Conservation (phyloP, 176 grass and related monocot species). For the Rhynchospora pubera region DNA sequence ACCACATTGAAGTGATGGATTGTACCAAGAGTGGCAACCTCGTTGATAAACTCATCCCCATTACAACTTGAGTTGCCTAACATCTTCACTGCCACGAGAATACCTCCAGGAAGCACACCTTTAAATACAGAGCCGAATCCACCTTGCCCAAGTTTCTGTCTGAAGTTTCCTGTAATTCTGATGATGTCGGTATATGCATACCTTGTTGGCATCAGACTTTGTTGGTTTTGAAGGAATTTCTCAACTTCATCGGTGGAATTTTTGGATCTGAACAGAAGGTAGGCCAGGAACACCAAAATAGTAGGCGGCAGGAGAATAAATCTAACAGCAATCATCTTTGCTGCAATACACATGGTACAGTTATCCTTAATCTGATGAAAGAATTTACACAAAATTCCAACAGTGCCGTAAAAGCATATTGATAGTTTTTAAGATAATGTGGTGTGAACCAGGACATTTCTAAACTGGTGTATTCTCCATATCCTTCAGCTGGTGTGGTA, state of each 20-base stretch:
- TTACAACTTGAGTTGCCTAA: constrained; percentile 21
- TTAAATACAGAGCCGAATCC: constrained; percentile 41
- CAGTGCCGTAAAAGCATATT: background rate
- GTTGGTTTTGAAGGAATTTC: constrained; percentile 32
- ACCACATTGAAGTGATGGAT: constrained; percentile 50
- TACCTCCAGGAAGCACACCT: background rate
- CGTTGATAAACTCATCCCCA: constrained; percentile 41
- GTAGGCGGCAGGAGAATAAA: background rate
- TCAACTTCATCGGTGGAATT: constrained; percentile 11
- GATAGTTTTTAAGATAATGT: background rate
- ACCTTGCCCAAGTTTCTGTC: constrained; percentile 44
- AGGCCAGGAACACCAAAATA: constrained; percentile 4
- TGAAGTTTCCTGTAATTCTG: constrained; percentile 34
- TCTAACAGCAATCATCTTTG: background rate
- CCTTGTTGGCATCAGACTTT: constrained; percentile 20
- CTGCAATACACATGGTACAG: background rate
- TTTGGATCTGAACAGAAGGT: constrained; percentile 8
- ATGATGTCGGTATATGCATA: constrained; percentile 38
- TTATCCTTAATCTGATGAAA: background rate
- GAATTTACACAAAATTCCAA: background rate
- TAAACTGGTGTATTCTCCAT: background rate
- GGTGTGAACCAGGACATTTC: background rate
- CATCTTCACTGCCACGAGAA: constrained; percentile 35
- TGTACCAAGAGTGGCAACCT: constrained; percentile 37
- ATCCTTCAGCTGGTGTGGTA: background rate